Conservation (phyloP, 2,329 filamentous ascomycete genomes). For the Fusarium drepaniforme region DNA sequence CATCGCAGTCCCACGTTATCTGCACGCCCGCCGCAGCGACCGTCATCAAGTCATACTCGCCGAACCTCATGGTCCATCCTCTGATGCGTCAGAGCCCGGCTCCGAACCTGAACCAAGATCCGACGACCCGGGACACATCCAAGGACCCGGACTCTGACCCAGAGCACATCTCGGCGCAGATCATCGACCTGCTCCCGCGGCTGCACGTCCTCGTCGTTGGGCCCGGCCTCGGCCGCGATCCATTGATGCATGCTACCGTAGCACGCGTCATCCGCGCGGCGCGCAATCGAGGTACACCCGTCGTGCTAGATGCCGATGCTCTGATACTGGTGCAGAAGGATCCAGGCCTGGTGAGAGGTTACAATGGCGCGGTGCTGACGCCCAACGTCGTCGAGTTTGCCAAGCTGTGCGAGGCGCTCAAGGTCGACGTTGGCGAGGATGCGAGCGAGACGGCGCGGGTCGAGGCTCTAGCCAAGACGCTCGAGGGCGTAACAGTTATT, state of each 20-base stretch:
- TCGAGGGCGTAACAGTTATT: conserved; percentile 90
- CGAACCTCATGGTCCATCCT: conserved; percentile 98
- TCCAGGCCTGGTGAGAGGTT: conserved; percentile 84
- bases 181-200: conserved; percentile 85
- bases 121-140: conserved; percentile 50
- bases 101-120: conserved; percentile 54
- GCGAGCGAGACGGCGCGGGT: conserved; percentile 61
- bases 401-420: conserved; percentile 80
- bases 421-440: conserved; percentile 66
- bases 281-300: conserved; percentile 76
- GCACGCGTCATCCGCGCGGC: conserved; percentile 84
- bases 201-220: conserved; percentile 95
- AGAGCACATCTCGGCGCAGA: conserved; percentile 71
- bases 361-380: conserved; percentile 86
- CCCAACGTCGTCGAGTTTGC: conserved; percentile 96
- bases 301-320: conserved; percentile 94
- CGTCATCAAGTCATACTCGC: conserved; percentile 98
- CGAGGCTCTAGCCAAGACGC: conserved; percentile 75
- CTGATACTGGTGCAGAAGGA: conserved; percentile 81
- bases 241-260: conserved; percentile 89
- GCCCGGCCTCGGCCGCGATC: conserved; percentile 90
- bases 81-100: conserved; percentile 82
- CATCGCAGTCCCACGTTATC: conserved; percentile 84
- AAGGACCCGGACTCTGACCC: conserved; percentile 64
- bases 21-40: conserved; percentile 89